Conservation (phyloP, 306 rosid species). For the Vachellia pachyceras region DNA sequence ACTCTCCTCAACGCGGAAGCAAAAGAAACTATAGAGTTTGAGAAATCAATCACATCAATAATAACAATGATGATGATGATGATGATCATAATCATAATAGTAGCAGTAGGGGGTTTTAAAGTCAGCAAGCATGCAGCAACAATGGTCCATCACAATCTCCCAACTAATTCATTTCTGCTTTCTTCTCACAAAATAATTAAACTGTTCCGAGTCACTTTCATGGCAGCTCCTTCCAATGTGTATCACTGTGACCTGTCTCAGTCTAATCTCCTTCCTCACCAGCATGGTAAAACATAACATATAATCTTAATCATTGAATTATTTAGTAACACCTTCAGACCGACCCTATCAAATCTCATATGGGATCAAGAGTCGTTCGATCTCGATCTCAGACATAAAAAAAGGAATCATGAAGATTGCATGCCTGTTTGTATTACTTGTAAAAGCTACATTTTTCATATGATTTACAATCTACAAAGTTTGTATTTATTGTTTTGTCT, state of each 20-base stretch:
- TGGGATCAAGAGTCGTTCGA: no score
- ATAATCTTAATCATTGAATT: not conserved
- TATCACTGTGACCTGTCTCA: constrained; percentile 6
- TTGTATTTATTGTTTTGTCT: no score
- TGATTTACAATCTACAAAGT: no score
- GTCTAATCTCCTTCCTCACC: constrained; percentile 1
- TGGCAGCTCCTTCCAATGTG: constrained; percentile 4
- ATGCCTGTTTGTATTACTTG: no score
- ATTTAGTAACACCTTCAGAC: not conserved
- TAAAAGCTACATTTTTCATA: no score
- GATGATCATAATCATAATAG: no score
- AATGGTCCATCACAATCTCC: not conserved
- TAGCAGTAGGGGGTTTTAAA: not conserved
- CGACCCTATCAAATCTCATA: no score
- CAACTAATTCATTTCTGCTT: constrained; percentile 27
- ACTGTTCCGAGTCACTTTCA: constrained; percentile 23
- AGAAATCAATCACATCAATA: not conserved
- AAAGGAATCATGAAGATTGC: no score
- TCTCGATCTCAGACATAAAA: no score
- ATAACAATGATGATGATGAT: not conserved
- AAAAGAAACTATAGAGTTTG: not conserved
- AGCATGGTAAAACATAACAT: not conserved
- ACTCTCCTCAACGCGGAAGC: not conserved
- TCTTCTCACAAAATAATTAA: not conserved
- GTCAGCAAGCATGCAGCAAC: not conserved